Base-by-base conservation (phyloP, 2,329 filamentous ascomycete species). In the Dactylellina leptospora region DNA sequence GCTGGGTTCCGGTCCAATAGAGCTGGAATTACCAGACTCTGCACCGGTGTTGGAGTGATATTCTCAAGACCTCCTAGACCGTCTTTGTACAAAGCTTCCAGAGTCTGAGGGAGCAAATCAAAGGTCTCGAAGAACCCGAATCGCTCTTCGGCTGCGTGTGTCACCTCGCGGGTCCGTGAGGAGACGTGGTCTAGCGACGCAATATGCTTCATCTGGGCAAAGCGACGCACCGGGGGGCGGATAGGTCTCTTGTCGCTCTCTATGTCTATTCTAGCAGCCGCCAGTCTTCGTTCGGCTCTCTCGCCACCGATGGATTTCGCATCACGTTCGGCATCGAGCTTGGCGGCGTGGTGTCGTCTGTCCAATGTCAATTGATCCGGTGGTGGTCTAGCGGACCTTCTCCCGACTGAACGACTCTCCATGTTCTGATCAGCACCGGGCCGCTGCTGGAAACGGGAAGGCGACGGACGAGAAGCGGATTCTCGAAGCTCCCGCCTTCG, bases 1-100 rank as follows among this genome's bases (percentile, higher is more conserved):
- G 4, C 80, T 80, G 18, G 80, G 20, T 83, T 78, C 76, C 87
- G 82, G 11, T 87, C 86, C 48, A 96, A 82, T 6, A 99, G 82
- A 0, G 87, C 87, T 0, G 95, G 93, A 64, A 99, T 93, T 0
- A 93, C 92, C 58, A 97, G 85, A 72, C 89, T 87, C 80, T 99
- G 95, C 4, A 96, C 89, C 0, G 95, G 92, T 0, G 93, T 97
- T 3, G 95, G 95, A 66, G 85, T 86, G 72, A 96, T 82, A 74
- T 93, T 88, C 8, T 86, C 83, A 80, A 97, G 83, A 47, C 87
- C 89, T 55, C 88, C 86, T 63, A 99, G 84, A 4, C 88, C 90
- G 76, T 96, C 90, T 1, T 85, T 84, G 73, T 82, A 81, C 38
- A 97, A 84, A 9, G 91, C 90, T 27, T 88, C 84, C 78, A 90